Evolutionary conservation across 306 rosid species (phyloP).

Genomic region (Ziziphus jujuba): DNA sequence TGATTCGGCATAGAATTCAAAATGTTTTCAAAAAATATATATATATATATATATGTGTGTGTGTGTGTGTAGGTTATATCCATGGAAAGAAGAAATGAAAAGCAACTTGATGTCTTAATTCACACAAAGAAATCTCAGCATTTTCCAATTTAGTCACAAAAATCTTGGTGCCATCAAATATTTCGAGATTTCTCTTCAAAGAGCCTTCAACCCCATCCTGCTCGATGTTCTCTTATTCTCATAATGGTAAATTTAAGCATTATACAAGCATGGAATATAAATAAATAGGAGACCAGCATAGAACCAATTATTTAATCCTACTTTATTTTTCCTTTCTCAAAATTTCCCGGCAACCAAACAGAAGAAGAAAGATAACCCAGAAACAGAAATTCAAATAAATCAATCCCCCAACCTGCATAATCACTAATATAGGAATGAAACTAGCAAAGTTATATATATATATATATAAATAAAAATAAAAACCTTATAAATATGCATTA

Average conservation of each 20-base stretch:
- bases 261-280: too few species aligned
- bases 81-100: neutral
- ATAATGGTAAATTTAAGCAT: too few species aligned
- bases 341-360: neutral
- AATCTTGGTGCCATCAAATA: too few species aligned
- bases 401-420: neutral
- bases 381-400: neutral
- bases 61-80: too few species aligned
- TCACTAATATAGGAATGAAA: neutral
- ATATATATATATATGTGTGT: too few species aligned
- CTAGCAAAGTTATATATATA: too few species aligned
- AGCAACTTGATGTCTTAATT: neutral
- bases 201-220: neutral
- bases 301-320: constrained; percentile 1
- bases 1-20: too few species aligned
- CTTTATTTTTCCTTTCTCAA: neutral
- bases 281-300: neutral
- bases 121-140: neutral
- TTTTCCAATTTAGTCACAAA: neutral
- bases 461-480: too few species aligned
- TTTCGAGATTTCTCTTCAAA: neutral
- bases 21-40: too few species aligned
- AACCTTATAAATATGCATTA: neutral
- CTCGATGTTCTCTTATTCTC: too few species aligned
- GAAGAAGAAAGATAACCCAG: neutral